Conservation (phyloP, 495 filamentous ascomycete genomes). For the Lophium mytilinum region DNA sequence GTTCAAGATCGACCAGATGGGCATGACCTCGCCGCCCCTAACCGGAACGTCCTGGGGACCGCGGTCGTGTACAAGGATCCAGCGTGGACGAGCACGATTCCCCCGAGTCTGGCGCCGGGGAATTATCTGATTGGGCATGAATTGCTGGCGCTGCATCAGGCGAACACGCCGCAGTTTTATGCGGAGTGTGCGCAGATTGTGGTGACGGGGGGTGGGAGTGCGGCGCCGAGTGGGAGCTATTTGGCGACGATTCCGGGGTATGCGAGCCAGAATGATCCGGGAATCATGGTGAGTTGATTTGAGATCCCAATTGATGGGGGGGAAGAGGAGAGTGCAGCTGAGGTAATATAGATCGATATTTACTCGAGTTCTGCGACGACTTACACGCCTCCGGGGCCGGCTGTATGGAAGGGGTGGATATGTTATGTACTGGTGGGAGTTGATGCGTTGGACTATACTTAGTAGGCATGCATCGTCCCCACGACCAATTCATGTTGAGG, state of each 20-base stretch:
- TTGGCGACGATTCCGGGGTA: constrained; percentile 46
- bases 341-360: constrained; percentile 27
- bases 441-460: too few relatives aligned
- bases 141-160: constrained; percentile 51
- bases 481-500: too few relatives aligned
- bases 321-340: too few relatives aligned
- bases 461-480: too few relatives aligned
- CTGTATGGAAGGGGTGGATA: constrained; percentile 40
- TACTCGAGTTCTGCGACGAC: constrained; percentile 39
- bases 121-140: constrained; percentile 55
- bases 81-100: constrained; percentile 47
- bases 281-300: constrained; percentile 36
- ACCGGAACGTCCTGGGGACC: constrained; percentile 47
- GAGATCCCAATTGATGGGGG: too few relatives aligned
- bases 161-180: constrained; percentile 54
- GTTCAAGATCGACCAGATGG: constrained; percentile 48
- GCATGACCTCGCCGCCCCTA: constrained; percentile 38
- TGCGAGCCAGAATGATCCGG: constrained; percentile 42
- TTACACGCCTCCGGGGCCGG: constrained; percentile 44
- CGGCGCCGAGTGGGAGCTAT: constrained; percentile 40
- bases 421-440: too few relatives aligned
- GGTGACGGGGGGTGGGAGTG: constrained; percentile 46
- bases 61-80: constrained; percentile 40
- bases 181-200: constrained; percentile 51
- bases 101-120: constrained; percentile 42